Evolutionary conservation across 805 yeast genomes (phyloP).

Genomic region (Suhomyces emberorum): DNA sequence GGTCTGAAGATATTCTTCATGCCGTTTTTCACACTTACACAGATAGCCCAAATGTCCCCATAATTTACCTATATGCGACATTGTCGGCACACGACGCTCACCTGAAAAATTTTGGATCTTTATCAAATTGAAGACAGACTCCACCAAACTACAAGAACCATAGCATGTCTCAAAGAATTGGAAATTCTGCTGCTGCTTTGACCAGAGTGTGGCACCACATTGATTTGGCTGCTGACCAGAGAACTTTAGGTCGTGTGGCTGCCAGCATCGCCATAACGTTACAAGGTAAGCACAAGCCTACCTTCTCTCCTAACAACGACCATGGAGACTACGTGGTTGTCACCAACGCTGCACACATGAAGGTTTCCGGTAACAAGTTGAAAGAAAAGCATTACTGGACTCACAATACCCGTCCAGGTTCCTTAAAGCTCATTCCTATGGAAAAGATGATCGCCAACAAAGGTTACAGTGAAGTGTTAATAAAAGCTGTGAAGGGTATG

Average conservation of each 20-base stretch:
- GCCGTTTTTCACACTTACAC: too few relatives aligned
- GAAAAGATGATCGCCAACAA: conserved; percentile 67
- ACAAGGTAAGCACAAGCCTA: conserved; percentile 97
- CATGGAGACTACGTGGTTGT: conserved; percentile 97
- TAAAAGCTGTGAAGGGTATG: conserved; percentile 93
- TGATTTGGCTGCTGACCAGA: conserved; percentile 76
- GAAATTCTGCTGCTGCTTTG: conserved; percentile 65
- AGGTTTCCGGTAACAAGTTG: conserved; percentile 82
- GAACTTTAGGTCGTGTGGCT: conserved; percentile 92
- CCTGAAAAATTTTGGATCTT: too few relatives aligned
- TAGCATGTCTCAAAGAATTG: conserved; percentile 47
- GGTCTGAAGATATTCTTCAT: too few relatives aligned
- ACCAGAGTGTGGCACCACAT: conserved; percentile 95
- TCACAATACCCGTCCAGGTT: conserved; percentile 89
- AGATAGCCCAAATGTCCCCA: too few relatives aligned
- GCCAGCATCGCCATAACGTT: conserved; percentile 81
- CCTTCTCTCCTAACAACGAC: conserved; percentile 68
- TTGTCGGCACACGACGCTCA: too few relatives aligned
- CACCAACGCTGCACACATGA: conserved; percentile 80
- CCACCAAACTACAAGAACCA: too few relatives aligned
- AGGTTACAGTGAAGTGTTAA: conserved; percentile 85
- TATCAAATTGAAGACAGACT: too few relatives aligned
- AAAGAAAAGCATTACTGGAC: conserved; percentile 80
- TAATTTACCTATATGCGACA: too few relatives aligned
- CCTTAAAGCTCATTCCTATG: conserved; percentile 80